A percentile compares a stretch with the other conserved stretches of the same genome.
phyloP scores from a whole-genome alignment of 176 grass and related monocot genomes.

The Tillandsia leiboldiana region DNA sequence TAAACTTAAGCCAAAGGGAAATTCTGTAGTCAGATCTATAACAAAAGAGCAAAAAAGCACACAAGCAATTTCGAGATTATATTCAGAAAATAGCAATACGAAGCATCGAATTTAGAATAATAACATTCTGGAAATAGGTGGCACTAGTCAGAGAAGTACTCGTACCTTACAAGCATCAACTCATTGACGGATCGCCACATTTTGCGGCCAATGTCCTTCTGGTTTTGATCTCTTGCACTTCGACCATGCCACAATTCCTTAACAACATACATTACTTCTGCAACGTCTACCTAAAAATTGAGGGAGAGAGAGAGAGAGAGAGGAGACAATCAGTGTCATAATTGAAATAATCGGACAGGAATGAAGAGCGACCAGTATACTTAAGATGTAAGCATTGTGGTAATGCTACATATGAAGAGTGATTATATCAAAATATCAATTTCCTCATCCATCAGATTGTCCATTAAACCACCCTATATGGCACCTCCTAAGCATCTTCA shows the following conservation, averaged over 20 bases:
- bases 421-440: too few relatives aligned
- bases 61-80: background rate
- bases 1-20: too few relatives aligned
- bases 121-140: background rate
- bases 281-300: constrained; percentile 68
- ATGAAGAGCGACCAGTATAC: background rate
- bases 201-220: constrained; percentile 63
- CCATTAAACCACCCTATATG: too few relatives aligned
- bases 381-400: too few relatives aligned
- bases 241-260: constrained; percentile 94
- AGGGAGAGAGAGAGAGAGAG: background rate
- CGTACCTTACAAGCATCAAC: constrained; percentile 81
- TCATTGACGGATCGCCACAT: constrained; percentile 98
- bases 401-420: too few relatives aligned
- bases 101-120: background rate
- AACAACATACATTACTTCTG: constrained; percentile 85
- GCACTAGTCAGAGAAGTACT: constrained; percentile 6
- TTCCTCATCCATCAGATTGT: too few relatives aligned
- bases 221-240: constrained; percentile 84
- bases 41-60: too few relatives aligned
- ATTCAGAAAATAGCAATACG: background rate
- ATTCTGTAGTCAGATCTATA: too few relatives aligned
- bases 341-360: background rate
- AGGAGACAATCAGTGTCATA: background rate
- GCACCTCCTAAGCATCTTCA: too few relatives aligned